Evolutionary conservation across 2,329 filamentous ascomycete genomes (phyloP).

Genomic region (Penicillium sp.): DNA sequence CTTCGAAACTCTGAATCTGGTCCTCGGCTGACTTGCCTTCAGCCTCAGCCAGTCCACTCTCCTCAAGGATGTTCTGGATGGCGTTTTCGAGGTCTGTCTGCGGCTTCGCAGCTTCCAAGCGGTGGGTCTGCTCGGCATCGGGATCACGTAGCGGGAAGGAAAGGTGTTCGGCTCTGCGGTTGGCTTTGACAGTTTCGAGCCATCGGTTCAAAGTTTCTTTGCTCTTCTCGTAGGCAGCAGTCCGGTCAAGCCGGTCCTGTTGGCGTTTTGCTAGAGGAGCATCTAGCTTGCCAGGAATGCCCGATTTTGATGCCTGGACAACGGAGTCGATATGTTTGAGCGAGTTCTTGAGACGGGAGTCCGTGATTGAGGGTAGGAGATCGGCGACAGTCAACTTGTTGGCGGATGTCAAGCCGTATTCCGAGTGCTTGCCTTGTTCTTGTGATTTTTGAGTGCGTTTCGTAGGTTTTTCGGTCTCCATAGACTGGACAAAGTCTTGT

Average conservation of each 20-base stretch:
- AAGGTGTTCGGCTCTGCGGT: conserved; percentile 86
- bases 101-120: conserved; percentile 59
- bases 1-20: conserved; percentile 67
- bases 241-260: conserved; percentile 79
- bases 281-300: conserved; percentile 68
- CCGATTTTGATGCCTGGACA: conserved; percentile 53
- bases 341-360: conserved; percentile 73
- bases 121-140: conserved; percentile 58
- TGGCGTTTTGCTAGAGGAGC: conserved; percentile 82
- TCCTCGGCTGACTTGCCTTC: conserved; percentile 63
- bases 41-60: conserved; percentile 70
- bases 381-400: conserved; percentile 74
- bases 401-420: conserved; percentile 58
- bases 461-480: conserved; percentile 48
- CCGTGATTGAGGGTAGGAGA: conserved; percentile 69
- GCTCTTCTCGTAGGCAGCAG: conserved; percentile 82
- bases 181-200: conserved; percentile 93
- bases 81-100: conserved; percentile 80
- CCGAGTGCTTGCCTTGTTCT: conserved; percentile 62
- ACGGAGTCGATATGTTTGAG: conserved; percentile 65
- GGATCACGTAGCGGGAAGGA: conserved; percentile 80
- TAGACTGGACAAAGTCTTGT: conserved; percentile 67
- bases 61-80: conserved; percentile 84
- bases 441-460: conserved; percentile 46
- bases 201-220: conserved; percentile 88